Percentiles rank a stretch among this genome's conserved stretches.
These are phyloP conservation scores for Penicillium cinerascens DNA, from an alignment of 495 filamentous ascomycete species.

Conservation along the genomic window DNA sequence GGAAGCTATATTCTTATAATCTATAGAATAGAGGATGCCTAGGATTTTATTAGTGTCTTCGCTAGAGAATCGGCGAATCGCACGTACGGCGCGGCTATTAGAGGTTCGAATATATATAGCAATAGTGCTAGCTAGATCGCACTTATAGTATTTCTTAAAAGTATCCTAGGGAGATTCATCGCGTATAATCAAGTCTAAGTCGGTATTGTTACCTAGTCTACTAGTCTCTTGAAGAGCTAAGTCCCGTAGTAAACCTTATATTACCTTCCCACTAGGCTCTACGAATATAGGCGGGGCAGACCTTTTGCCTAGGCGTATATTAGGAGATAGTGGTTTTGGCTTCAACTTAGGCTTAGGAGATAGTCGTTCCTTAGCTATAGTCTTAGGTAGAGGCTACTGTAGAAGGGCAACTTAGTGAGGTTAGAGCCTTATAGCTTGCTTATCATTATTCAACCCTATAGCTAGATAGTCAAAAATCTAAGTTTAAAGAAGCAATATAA, in stretches of 20 bases:
- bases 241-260: neutral
- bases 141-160: slow-evolving; percentile 13
- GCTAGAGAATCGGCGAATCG: slow-evolving; percentile 7
- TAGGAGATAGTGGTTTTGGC: neutral
- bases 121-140: slow-evolving; percentile 18
- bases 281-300: neutral
- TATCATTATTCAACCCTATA: neutral
- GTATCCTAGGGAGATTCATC: slow-evolving; percentile 12
- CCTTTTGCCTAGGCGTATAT: neutral
- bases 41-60: slow-evolving; percentile 9
- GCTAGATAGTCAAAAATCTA: neutral
- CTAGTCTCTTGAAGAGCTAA: slow-evolving; percentile 6
- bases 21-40: neutral
- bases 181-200: slow-evolving; percentile 1
- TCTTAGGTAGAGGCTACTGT: neutral
- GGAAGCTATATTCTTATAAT: slow-evolving; percentile 12
- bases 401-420: neutral
- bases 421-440: slow-evolving; percentile 1
- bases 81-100: slow-evolving; percentile 1
- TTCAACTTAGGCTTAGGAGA: neutral
- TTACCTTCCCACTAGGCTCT: slow-evolving; percentile 6
- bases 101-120: slow-evolving; percentile 5
- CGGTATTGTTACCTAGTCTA: neutral
- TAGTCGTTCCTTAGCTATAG: neutral
- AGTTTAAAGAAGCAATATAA: neutral